These are phyloP conservation scores for Trametes cingulata DNA, from an alignment of 768 basidiomycete genomes.

Conservation along the genomic window DNA sequence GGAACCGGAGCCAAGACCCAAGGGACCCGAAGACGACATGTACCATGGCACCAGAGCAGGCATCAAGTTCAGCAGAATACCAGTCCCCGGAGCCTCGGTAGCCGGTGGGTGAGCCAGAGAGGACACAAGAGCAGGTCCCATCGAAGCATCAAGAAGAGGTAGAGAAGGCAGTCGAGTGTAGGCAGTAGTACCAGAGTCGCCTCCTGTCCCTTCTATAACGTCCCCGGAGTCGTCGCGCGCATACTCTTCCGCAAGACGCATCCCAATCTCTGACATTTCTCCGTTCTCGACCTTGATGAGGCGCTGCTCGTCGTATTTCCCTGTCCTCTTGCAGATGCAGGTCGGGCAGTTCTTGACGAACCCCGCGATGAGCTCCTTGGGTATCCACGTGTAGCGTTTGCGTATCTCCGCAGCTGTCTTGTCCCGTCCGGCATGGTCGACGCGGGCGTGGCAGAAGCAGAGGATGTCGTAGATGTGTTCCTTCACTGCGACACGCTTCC, in stretches of 20 bases:
- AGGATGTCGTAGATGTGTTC: constrained; percentile 81
- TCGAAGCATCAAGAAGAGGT: neutral
- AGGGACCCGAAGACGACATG: neutral
- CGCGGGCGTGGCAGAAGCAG: constrained; percentile 66
- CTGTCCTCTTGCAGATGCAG: constrained; percentile 52
- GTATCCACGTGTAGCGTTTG: constrained; percentile 77
- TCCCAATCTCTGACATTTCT: neutral
- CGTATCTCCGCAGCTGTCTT: constrained; percentile 70
- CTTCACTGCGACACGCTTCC: constrained; percentile 71
- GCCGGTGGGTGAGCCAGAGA: no score
- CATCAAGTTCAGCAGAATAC: no score
- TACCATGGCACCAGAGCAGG: neutral
- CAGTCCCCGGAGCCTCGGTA: no score
- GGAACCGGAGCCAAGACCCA: neutral
- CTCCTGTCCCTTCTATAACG: no score
- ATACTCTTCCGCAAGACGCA: neutral
- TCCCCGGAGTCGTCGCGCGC: neutral
- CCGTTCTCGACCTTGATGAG: neutral
- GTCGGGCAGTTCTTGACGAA: constrained; percentile 83
- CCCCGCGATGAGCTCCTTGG: constrained; percentile 77
- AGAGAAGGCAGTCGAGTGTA: neutral
- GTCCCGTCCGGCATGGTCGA: constrained; percentile 76
- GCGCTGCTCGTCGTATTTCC: constrained; percentile 17
- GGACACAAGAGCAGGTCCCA: neutral
- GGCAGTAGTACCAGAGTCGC: neutral